A percentile compares a stretch with the other conserved stretches of the same genome.
phyloP scores from a whole-genome alignment of 2,329 filamentous ascomycete genomes.

The Chalara sp. region DNA sequence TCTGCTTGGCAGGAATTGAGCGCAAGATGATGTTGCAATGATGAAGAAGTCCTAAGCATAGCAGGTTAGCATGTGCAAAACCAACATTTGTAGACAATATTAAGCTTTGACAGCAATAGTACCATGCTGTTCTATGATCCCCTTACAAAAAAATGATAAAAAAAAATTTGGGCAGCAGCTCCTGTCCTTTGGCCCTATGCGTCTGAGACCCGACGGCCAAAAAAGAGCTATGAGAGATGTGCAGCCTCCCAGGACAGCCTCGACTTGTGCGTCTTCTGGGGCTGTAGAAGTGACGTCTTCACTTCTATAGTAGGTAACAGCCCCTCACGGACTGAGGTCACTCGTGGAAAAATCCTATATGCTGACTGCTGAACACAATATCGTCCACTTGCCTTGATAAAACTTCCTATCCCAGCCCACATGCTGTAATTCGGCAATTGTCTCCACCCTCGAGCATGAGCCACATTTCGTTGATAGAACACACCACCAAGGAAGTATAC shows the following conservation, averaged over 20 bases:
- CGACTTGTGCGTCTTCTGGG: slow-evolving; percentile 7
- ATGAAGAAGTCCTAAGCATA: slow-evolving; percentile 56
- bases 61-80: slow-evolving; percentile 8
- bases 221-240: slow-evolving; percentile 17
- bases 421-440: slow-evolving; percentile 91
- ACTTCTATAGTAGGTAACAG: slow-evolving; percentile 27
- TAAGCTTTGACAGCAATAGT: neutral
- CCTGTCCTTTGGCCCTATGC: neutral
- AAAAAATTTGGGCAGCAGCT: neutral
- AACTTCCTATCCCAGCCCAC: slow-evolving; percentile 82
- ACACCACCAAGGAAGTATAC: slow-evolving; percentile 91
- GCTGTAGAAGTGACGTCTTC: slow-evolving; percentile 14
- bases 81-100: neutral
- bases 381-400: slow-evolving; percentile 61
- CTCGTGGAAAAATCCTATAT: slow-evolving; percentile 20
- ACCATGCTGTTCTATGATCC: slow-evolving; percentile 1
- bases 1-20: slow-evolving; percentile 55
- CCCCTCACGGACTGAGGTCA: slow-evolving; percentile 25
- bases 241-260: slow-evolving; percentile 21
- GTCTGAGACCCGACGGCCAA: neutral
- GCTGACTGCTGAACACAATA: slow-evolving; percentile 21
- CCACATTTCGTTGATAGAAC: slow-evolving; percentile 90
- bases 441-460: slow-evolving; percentile 90
- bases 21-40: slow-evolving; percentile 63
- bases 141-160: slow-evolving; percentile 1